A percentile compares a stretch with the other conserved stretches of the same genome.
Conservation (phyloP, 2,329 filamentous ascomycete genomes). For the Dactylonectria estremocensis region DNA sequence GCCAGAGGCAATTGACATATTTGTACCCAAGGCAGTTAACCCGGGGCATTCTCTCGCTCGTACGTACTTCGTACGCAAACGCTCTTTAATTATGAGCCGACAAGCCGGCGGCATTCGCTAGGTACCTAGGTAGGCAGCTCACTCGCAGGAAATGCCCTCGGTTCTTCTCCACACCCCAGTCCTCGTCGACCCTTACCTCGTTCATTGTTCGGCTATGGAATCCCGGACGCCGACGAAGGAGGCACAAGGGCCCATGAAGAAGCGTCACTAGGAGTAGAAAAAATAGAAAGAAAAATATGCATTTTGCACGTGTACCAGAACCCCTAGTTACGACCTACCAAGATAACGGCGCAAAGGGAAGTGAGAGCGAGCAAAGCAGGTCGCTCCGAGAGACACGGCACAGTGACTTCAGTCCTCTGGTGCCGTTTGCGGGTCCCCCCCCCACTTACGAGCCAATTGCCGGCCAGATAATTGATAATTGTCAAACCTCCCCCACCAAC, state of each 20-base stretch:
- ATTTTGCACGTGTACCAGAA: no score
- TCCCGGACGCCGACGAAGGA: slow-evolving; percentile 41
- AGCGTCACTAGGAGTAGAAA: slow-evolving; percentile 15
- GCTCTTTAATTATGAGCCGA: slow-evolving; percentile 35
- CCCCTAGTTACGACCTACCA: no score
- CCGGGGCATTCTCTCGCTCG: neutral
- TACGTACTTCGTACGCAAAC: no score
- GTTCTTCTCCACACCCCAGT: slow-evolving; percentile 23
- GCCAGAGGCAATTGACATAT: neutral
- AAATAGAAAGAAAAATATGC: neutral
- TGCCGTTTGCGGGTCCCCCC: slow-evolving; percentile 1
- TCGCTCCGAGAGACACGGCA: slow-evolving; percentile 7
- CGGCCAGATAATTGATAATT: slow-evolving; percentile 47
- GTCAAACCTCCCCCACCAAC: slow-evolving; percentile 37
- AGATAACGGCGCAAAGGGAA: neutral
- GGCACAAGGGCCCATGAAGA: slow-evolving; percentile 6
- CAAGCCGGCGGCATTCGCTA: slow-evolving; percentile 27
- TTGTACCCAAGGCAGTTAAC: neutral
- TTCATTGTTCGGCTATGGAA: slow-evolving; percentile 40
- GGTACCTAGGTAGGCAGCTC: neutral
- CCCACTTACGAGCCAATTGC: slow-evolving; percentile 39
- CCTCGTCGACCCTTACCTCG: slow-evolving; percentile 29
- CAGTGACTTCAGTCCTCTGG: neutral
- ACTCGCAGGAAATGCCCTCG: slow-evolving; percentile 35
- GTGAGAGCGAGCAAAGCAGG: slow-evolving; percentile 7